These are phyloP conservation scores for Aureobasidium sp. DNA, from an alignment of 2,329 filamentous ascomycete genomes.

Conservation along the genomic window DNA sequence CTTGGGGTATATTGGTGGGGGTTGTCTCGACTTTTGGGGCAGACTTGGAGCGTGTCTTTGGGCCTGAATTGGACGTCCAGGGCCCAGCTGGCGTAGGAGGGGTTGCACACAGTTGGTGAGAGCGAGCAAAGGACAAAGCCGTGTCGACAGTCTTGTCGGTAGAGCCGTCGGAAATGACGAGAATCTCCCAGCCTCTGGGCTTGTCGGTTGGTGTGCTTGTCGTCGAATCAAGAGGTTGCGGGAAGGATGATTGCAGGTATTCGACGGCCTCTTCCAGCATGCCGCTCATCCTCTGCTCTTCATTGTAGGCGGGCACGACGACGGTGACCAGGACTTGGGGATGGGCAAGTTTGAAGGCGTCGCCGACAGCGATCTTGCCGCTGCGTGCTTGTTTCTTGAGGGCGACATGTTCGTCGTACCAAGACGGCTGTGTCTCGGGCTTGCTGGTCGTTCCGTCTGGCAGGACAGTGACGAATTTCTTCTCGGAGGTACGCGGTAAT, in stretches of 20 bases:
- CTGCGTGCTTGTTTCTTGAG: constrained; percentile 43
- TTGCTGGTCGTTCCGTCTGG: constrained; percentile 53
- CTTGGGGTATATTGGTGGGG: constrained; percentile 58
- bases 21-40: constrained; percentile 9
- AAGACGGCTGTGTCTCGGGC: constrained; percentile 65
- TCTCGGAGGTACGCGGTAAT: constrained; percentile 66
- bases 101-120: constrained; percentile 49
- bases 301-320: constrained; percentile 93
- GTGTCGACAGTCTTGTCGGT: constrained; percentile 73
- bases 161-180: constrained; percentile 86
- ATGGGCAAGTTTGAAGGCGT: constrained; percentile 58
- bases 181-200: constrained; percentile 75
- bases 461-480: constrained; percentile 71
- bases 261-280: constrained; percentile 88
- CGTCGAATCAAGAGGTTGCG: constrained; percentile 27
- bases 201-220: constrained; percentile 26
- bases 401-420: constrained; percentile 70
- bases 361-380: constrained; percentile 28
- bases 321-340: constrained; percentile 82
- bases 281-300: constrained; percentile 71
- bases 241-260: constrained; percentile 71
- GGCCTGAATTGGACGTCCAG: constrained; percentile 43
- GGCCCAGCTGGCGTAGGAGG: constrained; percentile 39
- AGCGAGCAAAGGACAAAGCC: constrained; percentile 70
- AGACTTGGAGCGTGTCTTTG: constrained; percentile 20